These are phyloP conservation scores for Ogataea henricii DNA, from an alignment of 805 yeast genomes.

Conservation along the genomic window DNA sequence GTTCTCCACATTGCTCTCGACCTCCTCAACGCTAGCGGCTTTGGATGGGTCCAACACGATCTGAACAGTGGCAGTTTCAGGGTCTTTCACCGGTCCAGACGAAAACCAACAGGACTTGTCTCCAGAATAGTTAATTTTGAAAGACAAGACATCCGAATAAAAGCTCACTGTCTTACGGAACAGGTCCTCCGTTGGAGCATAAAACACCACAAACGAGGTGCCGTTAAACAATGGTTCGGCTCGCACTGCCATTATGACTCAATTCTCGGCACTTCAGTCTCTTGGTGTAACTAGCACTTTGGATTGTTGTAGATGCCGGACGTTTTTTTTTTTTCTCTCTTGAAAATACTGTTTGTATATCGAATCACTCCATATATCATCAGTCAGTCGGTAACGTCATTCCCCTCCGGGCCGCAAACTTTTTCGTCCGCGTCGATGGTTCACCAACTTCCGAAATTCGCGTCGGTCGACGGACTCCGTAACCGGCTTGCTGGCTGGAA, in stretches of 20 bases:
- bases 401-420: constrained; percentile 3
- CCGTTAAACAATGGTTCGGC: constrained; percentile 53
- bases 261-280: background rate
- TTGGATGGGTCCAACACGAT: constrained; percentile 27
- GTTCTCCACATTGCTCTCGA: constrained; percentile 31
- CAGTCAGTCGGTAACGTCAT: constrained; percentile 1
- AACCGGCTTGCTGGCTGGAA: too few relatives aligned
- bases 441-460: constrained; percentile 5
- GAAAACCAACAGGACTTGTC: constrained; percentile 36
- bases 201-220: constrained; percentile 50
- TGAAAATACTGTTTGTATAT: background rate
- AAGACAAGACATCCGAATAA: constrained; percentile 51
- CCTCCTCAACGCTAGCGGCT: constrained; percentile 30
- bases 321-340: background rate
- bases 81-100: constrained; percentile 20
- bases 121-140: constrained; percentile 34
- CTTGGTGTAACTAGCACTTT: too few relatives aligned
- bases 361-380: constrained; percentile 2
- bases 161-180: constrained; percentile 53
- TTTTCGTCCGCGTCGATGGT: constrained; percentile 6
- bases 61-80: constrained; percentile 28
- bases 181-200: constrained; percentile 50
- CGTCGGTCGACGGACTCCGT: constrained; percentile 6
- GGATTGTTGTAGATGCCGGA: background rate
- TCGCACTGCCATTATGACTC: constrained; percentile 18